A percentile compares a stretch with the other conserved stretches of the same genome.
Evolutionary conservation across 768 basidiomycete genomes (phyloP).

Genomic region (Russula dissimulans): DNA sequence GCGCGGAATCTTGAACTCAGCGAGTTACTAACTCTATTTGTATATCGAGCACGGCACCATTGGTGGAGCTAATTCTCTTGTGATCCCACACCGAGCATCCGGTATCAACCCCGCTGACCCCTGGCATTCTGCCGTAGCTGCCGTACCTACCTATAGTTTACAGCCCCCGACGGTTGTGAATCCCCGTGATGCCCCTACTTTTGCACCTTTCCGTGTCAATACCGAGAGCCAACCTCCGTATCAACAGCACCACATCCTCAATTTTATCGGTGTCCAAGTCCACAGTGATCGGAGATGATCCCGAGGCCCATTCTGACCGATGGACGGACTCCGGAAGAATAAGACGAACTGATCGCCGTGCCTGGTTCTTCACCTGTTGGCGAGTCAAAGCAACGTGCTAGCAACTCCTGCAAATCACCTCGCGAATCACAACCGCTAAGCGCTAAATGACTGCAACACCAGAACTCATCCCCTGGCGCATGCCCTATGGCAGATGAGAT

Average conservation of each 20-base stretch:
- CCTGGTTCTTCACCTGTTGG: background rate
- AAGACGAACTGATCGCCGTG: background rate
- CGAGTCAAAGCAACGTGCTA: background rate
- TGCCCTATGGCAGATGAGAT: no score
- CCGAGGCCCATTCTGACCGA: no score
- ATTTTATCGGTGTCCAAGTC: background rate
- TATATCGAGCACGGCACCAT: background rate
- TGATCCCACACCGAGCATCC: background rate
- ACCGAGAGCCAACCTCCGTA: no score
- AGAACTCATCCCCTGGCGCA: no score
- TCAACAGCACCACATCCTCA: background rate
- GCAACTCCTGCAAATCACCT: no score
- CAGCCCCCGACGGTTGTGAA: background rate
- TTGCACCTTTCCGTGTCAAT: background rate
- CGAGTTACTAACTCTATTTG: slow-evolving; percentile 1
- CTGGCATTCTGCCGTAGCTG: background rate
- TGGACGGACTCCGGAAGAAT: background rate
- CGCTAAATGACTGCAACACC: no score
- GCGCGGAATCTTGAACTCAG: background rate
- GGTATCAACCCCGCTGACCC: background rate
- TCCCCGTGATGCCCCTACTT: background rate
- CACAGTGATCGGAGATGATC: background rate
- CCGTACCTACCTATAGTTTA: background rate
- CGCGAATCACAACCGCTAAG: no score
- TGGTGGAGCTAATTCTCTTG: background rate